A percentile compares a stretch with the other conserved stretches of the same genome.
phyloP scores from a whole-genome alignment of 495 filamentous ascomycete genomes.

The Hypoxylon lenormandii region DNA sequence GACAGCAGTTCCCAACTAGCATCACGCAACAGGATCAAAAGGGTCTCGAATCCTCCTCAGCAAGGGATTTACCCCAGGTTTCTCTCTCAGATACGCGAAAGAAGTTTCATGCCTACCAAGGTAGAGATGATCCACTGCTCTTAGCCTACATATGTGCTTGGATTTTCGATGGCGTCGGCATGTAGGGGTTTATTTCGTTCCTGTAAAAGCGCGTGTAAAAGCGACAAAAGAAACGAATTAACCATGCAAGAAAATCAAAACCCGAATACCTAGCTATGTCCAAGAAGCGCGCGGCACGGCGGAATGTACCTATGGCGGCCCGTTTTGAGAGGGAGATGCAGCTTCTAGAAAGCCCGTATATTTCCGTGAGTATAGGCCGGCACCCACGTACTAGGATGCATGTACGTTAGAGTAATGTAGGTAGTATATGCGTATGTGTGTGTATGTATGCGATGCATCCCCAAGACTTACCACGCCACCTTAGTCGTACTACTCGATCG shows the following conservation, averaged over 20 bases:
- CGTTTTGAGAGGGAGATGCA: slow-evolving; percentile 12
- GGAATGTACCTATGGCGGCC: slow-evolving; percentile 9
- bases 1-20: neutral
- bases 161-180: slow-evolving; percentile 9
- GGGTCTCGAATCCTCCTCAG: slow-evolving; percentile 24
- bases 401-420: neutral
- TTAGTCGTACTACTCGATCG: slow-evolving; percentile 31
- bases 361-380: slow-evolving; percentile 34
- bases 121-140: slow-evolving; percentile 23
- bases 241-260: neutral
- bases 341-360: slow-evolving; percentile 35
- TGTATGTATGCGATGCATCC: slow-evolving; percentile 13
- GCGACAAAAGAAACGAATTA: slow-evolving; percentile 7
- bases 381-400: neutral
- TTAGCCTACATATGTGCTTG: slow-evolving; percentile 24
- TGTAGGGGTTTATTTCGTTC: neutral
- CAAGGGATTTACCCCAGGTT: slow-evolving; percentile 43
- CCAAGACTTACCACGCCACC: slow-evolving; percentile 38
- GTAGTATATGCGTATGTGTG: neutral
- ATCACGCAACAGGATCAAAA: neutral
- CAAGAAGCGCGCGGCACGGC: neutral
- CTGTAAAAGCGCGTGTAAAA: neutral
- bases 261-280: neutral
- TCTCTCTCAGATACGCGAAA: slow-evolving; percentile 41
- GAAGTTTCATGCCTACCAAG: slow-evolving; percentile 3